A percentile compares a stretch with the other conserved stretches of the same genome.
phyloP scores from a whole-genome alignment of 305 asterid genomes.

The Striga hermonthica region DNA sequence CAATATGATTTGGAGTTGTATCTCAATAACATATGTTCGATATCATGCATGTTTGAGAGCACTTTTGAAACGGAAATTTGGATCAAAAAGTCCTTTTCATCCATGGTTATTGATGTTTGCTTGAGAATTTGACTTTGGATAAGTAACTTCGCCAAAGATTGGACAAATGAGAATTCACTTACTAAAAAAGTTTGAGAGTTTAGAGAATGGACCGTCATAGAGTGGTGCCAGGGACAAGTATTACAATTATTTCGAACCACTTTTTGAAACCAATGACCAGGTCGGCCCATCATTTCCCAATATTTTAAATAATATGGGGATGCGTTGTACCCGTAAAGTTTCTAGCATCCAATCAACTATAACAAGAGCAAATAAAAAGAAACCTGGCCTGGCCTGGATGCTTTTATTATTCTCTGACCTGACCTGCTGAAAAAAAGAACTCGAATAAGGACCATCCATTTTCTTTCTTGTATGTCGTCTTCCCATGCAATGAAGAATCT shows the following conservation, averaged over 20 bases:
- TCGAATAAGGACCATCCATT: slow-evolving; percentile 49
- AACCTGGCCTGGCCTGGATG: slow-evolving; percentile 58
- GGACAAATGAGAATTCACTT: no score
- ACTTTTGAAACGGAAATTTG: no score
- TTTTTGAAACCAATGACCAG: neutral
- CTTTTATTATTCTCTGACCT: slow-evolving; percentile 44
- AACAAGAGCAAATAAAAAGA: slow-evolving; percentile 27
- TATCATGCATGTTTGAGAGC: no score
- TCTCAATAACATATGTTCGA: no score
- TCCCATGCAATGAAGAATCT: slow-evolving; percentile 61
- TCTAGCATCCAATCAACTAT: neutral
- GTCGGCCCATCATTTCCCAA: neutral
- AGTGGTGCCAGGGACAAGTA: no score
- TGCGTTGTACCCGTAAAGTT: neutral
- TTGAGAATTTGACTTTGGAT: no score
- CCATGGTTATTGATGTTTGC: no score
- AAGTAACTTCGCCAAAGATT: no score
- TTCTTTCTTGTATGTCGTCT: slow-evolving; percentile 61
- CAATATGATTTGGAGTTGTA: no score
- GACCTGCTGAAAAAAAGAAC: slow-evolving; percentile 46
- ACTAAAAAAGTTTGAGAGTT: no score
- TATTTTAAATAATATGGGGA: neutral
- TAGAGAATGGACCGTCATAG: no score
- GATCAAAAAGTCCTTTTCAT: no score
- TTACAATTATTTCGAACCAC: neutral